A percentile compares a stretch with the other conserved stretches of the same genome.
Evolutionary conservation across 768 basidiomycete species (phyloP).

Genomic region (Hygrocybe punicea): DNA sequence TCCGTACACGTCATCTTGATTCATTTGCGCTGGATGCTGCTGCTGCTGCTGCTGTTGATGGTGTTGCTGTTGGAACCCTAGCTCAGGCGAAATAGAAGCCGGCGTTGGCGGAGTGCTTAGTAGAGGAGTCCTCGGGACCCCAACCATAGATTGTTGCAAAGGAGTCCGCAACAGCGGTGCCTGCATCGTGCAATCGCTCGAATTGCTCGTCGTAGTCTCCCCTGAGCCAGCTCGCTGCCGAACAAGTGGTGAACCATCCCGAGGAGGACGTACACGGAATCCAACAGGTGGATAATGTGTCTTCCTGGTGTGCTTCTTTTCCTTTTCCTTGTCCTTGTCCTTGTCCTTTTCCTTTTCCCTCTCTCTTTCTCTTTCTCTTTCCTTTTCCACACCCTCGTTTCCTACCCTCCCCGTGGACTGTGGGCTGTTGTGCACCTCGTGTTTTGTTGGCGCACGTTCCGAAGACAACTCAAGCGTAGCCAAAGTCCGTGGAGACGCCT

Average conservation of each 20-base stretch:
- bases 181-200: not conserved
- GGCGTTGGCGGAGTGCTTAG: not conserved
- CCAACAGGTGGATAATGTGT: slow-evolving; percentile 42
- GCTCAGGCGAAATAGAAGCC: slow-evolving; percentile 5
- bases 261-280: slow-evolving; percentile 44
- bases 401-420: not conserved
- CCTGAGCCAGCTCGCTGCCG: slow-evolving; percentile 5
- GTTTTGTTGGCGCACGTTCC: not conserved
- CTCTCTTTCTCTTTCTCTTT: slow-evolving; percentile 8
- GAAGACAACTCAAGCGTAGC: not conserved
- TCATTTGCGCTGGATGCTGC: not conserved
- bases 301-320: slow-evolving; percentile 45
- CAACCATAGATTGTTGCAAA: not conserved
- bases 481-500: no score
- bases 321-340: slow-evolving; percentile 27
- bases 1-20: not conserved
- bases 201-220: not conserved
- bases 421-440: not conserved
- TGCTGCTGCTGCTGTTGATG: slow-evolving; percentile 3
- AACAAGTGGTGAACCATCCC: slow-evolving; percentile 23
- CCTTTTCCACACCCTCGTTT: slow-evolving; percentile 11
- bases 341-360: not conserved
- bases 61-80: slow-evolving; percentile 11
- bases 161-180: slow-evolving; percentile 18
- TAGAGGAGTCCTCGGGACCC: not conserved